Evolutionary conservation across 352 stramenopile genomes (phyloP), one percentile per base, ranked within the genome.

Genomic region (Globisporangium orthogonon): DNA sequence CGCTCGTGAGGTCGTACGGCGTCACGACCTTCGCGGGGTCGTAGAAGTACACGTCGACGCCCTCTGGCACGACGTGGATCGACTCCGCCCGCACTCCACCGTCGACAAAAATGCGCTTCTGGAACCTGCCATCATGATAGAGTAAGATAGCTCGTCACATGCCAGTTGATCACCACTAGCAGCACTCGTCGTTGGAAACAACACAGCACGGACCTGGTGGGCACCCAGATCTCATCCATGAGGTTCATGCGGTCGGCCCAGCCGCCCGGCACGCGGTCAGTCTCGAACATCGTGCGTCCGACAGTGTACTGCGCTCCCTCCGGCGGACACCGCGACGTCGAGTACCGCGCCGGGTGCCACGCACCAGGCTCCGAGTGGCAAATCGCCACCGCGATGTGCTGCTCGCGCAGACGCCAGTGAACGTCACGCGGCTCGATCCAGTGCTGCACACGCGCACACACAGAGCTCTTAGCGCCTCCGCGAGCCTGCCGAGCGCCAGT

Each of bases 221-320:
- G 91, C 17, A 97, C 91, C 89, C 89, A 98, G 48, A 97, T 89
- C 73, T 98, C 90, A 66, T 98, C 82, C 86, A 98, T 96, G 11
- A 68, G 63, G 58, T 96, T 91, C 76, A 97, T 91, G 50, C 91
- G 74, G 15, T 86, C 65, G 3, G 71, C 41, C 91, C 92, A 98
- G 29, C 89, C 92, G n/a, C 63, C 74, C 7, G 92, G 91, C 51
- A 98, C 70, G 57, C 92, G 78, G 63, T 98, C 92, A 41, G 91
- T 98, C 71, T 98, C 93, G 58, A 98, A 98, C 93, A 98, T 98
- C 2, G 93, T 98, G 2, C 93, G 62, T 13, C 93, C 93, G 7
- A 98, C 77, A 0, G 56, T 76, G 62, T 89, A 96, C 50, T 49
- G 50, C 6, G 76, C 66, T 0, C 65, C 58, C 2, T 58, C 18